These are phyloP conservation scores for Leccinum ponderosum DNA, from an alignment of 1,284 basidiomycete species.

Conservation along the genomic window DNA sequence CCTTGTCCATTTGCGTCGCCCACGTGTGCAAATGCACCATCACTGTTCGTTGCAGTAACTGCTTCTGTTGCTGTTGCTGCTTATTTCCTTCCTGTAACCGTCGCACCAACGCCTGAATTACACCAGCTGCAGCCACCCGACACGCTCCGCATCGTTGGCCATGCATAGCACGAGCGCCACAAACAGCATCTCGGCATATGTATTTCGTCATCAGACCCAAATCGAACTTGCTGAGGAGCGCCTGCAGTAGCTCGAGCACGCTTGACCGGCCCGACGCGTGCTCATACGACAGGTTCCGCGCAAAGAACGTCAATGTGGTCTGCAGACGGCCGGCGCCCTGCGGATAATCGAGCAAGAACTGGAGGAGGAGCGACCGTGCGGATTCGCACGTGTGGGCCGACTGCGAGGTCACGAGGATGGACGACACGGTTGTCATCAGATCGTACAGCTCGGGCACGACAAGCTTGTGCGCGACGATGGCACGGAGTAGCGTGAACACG, in stretches of 20 bases:
- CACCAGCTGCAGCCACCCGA: conserved; percentile 81
- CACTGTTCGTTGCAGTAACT: conserved; percentile 37
- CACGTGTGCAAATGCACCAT: conserved; percentile 80
- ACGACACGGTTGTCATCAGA: conserved; percentile 93
- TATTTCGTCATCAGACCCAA: conserved; percentile 76
- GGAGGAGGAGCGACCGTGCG: conserved; percentile 86
- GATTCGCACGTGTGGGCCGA: conserved; percentile 89
- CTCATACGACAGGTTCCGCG: conserved; percentile 91
- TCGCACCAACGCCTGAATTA: conserved; percentile 77
- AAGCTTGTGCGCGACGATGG: conserved; percentile 89
- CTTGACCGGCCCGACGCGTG: conserved; percentile 91
- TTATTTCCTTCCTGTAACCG: conserved; percentile 67
- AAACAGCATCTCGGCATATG: conserved; percentile 80
- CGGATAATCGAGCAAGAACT: conserved; percentile 97
- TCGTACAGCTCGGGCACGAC: conserved; percentile 98
- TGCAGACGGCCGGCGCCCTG: conserved; percentile 92
- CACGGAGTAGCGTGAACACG: conserved; percentile 90
- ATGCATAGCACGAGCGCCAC: conserved; percentile 91
- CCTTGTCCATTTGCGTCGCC: conserved; percentile 66
- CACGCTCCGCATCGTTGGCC: conserved; percentile 96
- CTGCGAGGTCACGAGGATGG: conserved; percentile 94
- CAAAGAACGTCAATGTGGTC: conserved; percentile 90
- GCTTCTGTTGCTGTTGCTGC: conserved; percentile 37
- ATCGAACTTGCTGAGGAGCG: conserved; percentile 87
- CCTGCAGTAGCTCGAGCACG: conserved; percentile 88